Evolutionary conservation across 352 stramenopile species (phyloP).

Genomic region (Pythium rhizo-oryzae): DNA sequence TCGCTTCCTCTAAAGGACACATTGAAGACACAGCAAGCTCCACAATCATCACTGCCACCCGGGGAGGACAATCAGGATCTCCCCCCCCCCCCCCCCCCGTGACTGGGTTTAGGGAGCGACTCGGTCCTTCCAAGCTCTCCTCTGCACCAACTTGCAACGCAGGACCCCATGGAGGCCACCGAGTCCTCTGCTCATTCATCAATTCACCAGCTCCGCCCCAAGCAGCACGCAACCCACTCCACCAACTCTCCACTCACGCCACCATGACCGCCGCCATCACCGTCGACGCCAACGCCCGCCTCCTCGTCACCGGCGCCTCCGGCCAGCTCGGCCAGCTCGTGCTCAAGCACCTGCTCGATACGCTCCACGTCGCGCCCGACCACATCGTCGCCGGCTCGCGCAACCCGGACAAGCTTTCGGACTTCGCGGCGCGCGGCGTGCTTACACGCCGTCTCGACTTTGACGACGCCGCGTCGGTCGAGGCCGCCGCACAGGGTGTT

Average conservation of each 20-base stretch:
- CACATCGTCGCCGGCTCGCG: constrained; percentile 29
- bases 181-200: not conserved
- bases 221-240: not conserved
- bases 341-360: constrained; percentile 31
- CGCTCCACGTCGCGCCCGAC: constrained; percentile 23
- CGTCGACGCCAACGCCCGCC: constrained; percentile 17
- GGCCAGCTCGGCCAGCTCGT: constrained; percentile 26
- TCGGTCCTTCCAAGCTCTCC: no score
- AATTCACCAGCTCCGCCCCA: not conserved
- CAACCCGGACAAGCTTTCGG: constrained; percentile 17
- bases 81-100: no score
- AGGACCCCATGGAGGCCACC: no score
- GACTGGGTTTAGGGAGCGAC: no score
- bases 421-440: constrained; percentile 17
- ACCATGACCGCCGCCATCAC: constrained; percentile 3
- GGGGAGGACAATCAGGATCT: no score
- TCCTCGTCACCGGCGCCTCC: constrained; percentile 34
- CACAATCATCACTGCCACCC: no score
- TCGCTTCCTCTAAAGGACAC: no score
- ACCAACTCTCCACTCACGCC: not conserved
- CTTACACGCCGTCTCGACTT: constrained; percentile 16
- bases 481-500: constrained; percentile 19
- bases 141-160: no score
- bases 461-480: constrained; percentile 18
- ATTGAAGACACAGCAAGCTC: no score